Evolutionary conservation across 306 rosid genomes (phyloP), one percentile per base, ranked within the genome.

Genomic region (Urtica urens): DNA sequence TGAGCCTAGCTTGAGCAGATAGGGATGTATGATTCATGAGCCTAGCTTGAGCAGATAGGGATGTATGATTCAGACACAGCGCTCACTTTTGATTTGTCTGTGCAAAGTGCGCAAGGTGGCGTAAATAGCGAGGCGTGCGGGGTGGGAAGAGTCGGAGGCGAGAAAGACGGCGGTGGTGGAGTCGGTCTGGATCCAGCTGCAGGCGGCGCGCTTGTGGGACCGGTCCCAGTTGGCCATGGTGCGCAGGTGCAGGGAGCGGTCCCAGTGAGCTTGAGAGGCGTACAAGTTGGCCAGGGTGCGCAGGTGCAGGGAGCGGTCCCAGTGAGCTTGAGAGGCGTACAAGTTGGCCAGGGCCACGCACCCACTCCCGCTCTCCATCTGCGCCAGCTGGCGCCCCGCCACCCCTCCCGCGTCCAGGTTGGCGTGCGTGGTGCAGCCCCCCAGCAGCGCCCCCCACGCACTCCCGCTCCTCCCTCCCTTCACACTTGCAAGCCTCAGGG

Each of bases 141-240:
- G 86, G 56, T 88, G 96, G 46, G 87, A 76, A 64, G 55, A 76
- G 63, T 88, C 93, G 56, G 78, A 94, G 21, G 80, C 88, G 19
- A 78, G 60, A 68, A 88, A 83, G 60, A 74, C 41, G 51, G 74
- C 74, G 34, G 54, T 72, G 48, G 53, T 72, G 52, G 68, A 70
- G 68, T 81, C 90, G 55, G 83, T 76, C 75, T 83, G 95, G 27
- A 83, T 81, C 95, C 97, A 88, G 60, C 97, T 88, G 71, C 95
- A 83, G 43, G 95, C 95, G 24, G 81, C 86, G 38, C 90, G 93
- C 52, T 76, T 83, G 64, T 72, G 83, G 53, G 81, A 44, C 44
- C 83, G 95, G 69, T 67, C 68, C 40, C 49, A 69, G 72, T 63
- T 78, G 90, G 78, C 70, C 60, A 70, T 66, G 65, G 25, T 79